phyloP scores from a whole-genome alignment of 345 rosid genomes.

The Reutealis trisperma region DNA sequence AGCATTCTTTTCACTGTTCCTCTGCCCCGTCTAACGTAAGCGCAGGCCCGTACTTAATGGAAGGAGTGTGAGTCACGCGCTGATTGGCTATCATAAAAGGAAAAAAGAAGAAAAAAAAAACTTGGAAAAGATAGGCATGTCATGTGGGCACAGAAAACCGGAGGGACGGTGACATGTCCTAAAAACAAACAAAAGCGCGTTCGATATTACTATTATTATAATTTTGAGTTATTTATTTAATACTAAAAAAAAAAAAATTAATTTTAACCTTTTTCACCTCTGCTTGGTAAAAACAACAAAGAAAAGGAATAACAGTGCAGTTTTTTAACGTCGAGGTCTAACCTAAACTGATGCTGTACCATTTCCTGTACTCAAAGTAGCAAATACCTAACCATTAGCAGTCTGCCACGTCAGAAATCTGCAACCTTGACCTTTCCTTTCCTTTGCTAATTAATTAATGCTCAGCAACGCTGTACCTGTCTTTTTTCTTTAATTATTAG shows the following conservation, averaged over 20 bases:
- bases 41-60: background rate
- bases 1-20: background rate
- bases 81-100: too few species aligned
- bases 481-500: too few species aligned
- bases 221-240: background rate
- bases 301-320: background rate
- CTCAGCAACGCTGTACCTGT: too few species aligned
- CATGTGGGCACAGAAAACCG: slow-evolving; percentile 32
- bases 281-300: background rate
- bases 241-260: too few species aligned
- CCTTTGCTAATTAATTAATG: too few species aligned
- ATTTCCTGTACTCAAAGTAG: too few species aligned
- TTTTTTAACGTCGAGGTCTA: too few species aligned
- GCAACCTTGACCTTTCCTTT: too few species aligned
- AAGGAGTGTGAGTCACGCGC: background rate
- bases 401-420: too few species aligned
- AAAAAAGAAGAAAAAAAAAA: background rate
- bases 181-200: background rate
- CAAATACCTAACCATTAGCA: too few species aligned
- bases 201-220: too few species aligned
- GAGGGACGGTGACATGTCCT: slow-evolving; percentile 16
- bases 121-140: background rate
- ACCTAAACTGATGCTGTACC: too few species aligned
- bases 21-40: background rate
- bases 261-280: slow-evolving; percentile 5